Base-by-base conservation (phyloP, 106 monocot genomes). In the Platanthera guangdongensis region DNA sequence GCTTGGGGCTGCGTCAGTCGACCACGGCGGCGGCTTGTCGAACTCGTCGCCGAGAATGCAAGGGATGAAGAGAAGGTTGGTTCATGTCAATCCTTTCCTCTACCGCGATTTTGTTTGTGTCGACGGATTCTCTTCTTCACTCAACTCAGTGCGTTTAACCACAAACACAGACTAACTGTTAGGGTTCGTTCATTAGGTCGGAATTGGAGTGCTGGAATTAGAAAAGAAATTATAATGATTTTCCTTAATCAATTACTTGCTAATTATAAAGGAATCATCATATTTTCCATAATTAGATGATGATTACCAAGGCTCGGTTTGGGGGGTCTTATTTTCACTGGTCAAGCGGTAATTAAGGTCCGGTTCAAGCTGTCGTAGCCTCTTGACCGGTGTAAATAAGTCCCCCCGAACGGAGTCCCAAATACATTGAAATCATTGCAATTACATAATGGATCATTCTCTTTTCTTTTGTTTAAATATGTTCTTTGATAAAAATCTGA, bases 31-130 rank as follows among this genome's bases (percentile, higher is more conserved):
- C 86, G 9, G 85, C 87, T 22, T 71, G 75, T 32, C 3, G 52
- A 72, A 48, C 76, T 86, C 4, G 84, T 85, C 52, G 88, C 84
- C 74, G 88, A 92, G 68, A 52, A 90, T 48, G 14, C 45, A 70
- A 70, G 47, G 70, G 47, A 70, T 70, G 16, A 70, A 65, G 65
- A 65, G 65, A 65, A 65, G 65, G 65, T 65, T 32, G 65, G 65
- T 65, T 32, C 11, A 7, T 52, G 52, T 52, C 52, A 1, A 52
- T 7, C 6, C 6, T 52, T 52, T n/a, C n/a, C n/a, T n/a, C n/a
- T n/a, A n/a, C n/a, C n/a, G n/a, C n/a, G n/a, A n/a, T n/a, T n/a
- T n/a, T n/a, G n/a, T n/a, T n/a, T n/a, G n/a, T n/a, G 25, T 25
- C 25, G 25, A 25, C 0, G 25, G 25, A 25, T 25, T 25, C 25